Percentiles rank a stretch among this genome's conserved stretches.
phyloP scores from a whole-genome alignment of 208 protist species.

The Trypanosoma theileri region DNA sequence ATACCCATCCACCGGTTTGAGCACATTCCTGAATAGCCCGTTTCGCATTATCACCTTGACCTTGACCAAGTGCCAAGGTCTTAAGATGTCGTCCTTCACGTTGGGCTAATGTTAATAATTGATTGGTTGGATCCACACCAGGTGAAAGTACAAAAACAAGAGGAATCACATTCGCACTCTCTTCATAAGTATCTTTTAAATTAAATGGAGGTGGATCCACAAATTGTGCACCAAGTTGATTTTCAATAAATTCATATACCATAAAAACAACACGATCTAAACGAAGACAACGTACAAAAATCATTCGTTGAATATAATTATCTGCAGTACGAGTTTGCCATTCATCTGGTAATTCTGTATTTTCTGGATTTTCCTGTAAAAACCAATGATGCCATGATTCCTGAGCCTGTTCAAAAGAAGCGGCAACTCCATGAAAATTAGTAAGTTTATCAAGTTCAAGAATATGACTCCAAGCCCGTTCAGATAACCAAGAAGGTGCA shows the following conservation, averaged over 20 bases:
- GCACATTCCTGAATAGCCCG: constrained; percentile 92
- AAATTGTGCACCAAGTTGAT: constrained; percentile 93
- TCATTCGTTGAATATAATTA: constrained; percentile 96
- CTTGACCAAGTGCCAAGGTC: constrained; percentile 96
- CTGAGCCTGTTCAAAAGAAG: constrained; percentile 94
- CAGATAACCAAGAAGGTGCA: constrained; percentile 94
- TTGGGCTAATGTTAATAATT: constrained; percentile 91
- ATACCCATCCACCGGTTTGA: constrained; percentile 96
- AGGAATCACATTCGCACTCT: constrained; percentile 92
- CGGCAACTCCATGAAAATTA: constrained; percentile 93
- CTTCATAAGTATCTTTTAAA: constrained; percentile 93
- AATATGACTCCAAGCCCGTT: constrained; percentile 97
- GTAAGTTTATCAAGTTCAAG: constrained; percentile 96
- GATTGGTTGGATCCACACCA: constrained; percentile 96
- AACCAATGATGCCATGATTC: constrained; percentile 97
- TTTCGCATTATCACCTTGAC: constrained; percentile 95
- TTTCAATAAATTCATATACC: constrained; percentile 95
- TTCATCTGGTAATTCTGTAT: constrained; percentile 93
- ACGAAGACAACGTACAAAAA: constrained; percentile 97
- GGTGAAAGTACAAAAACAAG: constrained; percentile 98
- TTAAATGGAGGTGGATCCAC: constrained; percentile 97
- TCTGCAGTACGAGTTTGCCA: constrained; percentile 87
- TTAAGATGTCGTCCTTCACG: constrained; percentile 82
- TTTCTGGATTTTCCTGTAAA: constrained; percentile 92
- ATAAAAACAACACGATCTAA: constrained; percentile 97